These are phyloP conservation scores for Paramecium tetraurelia DNA, from an alignment of 73 alveolate genomes.

Conservation along the genomic window DNA sequence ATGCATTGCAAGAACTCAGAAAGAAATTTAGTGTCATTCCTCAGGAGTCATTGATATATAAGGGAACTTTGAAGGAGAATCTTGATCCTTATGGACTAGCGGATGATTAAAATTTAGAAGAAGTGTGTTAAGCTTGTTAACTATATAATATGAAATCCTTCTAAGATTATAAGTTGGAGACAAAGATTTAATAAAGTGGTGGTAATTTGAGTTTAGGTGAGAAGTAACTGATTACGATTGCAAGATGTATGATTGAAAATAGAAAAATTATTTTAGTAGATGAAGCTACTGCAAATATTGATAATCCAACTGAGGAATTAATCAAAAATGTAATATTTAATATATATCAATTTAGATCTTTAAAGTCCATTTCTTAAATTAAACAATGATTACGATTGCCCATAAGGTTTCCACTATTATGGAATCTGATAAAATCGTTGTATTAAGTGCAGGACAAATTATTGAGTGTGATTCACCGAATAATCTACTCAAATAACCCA, in stretches of 20 bases:
- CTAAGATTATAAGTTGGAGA: constrained; percentile 11
- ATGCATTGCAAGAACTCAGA: constrained; percentile 69
- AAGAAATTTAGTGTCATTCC: constrained; percentile 71
- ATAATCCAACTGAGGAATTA: constrained; percentile 71
- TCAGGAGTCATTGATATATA: constrained; percentile 78
- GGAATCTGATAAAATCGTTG: constrained; percentile 71
- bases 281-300: constrained; percentile 81
- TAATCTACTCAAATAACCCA: constrained; percentile 42
- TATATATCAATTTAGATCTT: constrained; percentile 48
- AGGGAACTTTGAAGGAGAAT: constrained; percentile 75
- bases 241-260: constrained; percentile 74
- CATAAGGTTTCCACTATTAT: constrained; percentile 72
- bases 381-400: constrained; percentile 72
- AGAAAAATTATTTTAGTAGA: constrained; percentile 71
- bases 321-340: constrained; percentile 61
- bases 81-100: constrained; percentile 71
- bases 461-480: constrained; percentile 71
- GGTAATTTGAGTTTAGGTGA: constrained; percentile 76
- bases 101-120: background rate
- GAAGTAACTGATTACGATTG: constrained; percentile 71
- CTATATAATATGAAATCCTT: background rate
- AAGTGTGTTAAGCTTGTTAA: background rate
- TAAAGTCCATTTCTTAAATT: constrained; percentile 50
- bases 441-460: constrained; percentile 68
- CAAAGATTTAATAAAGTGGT: constrained; percentile 65